These are phyloP conservation scores for Suillus spraguei DNA, from an alignment of 768 basidiomycete species.

Conservation along the genomic window DNA sequence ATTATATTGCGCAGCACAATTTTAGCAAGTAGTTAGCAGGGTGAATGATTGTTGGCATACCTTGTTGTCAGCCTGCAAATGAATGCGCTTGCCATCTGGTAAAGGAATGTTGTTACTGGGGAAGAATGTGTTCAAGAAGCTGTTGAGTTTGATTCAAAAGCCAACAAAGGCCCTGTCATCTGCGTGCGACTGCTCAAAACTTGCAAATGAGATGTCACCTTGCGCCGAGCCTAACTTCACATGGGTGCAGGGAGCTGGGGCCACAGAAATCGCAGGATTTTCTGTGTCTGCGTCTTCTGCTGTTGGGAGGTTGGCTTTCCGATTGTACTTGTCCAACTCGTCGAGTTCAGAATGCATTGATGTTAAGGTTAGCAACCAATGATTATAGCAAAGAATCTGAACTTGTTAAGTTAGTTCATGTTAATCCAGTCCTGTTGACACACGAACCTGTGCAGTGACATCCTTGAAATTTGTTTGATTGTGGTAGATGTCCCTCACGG, in stretches of 20 bases:
- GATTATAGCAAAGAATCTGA: background rate
- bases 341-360: background rate
- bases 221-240: conserved; percentile 11
- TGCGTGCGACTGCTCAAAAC: conserved; percentile 4
- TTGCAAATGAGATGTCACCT: conserved; percentile 3
- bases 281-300: background rate
- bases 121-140: conserved; percentile 7
- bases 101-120: too few relatives aligned
- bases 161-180: conserved; percentile 3
- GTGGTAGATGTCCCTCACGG: conserved; percentile 29
- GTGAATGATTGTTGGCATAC: background rate
- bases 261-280: background rate
- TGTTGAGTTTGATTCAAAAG: conserved; percentile 9
- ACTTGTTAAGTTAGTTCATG: background rate
- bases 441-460: conserved; percentile 32
- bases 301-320: background rate
- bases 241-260: conserved; percentile 7
- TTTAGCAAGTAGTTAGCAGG: conserved; percentile 4
- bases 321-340: background rate
- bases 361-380: background rate
- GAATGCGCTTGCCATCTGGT: background rate
- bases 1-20: background rate
- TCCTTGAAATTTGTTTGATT: conserved; percentile 37
- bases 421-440: background rate
- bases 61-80: conserved; percentile 9